These are phyloP conservation scores for Helicostylum pulchrum DNA, from an alignment of 192 early-diverging fungal genomes.

Conservation along the genomic window DNA sequence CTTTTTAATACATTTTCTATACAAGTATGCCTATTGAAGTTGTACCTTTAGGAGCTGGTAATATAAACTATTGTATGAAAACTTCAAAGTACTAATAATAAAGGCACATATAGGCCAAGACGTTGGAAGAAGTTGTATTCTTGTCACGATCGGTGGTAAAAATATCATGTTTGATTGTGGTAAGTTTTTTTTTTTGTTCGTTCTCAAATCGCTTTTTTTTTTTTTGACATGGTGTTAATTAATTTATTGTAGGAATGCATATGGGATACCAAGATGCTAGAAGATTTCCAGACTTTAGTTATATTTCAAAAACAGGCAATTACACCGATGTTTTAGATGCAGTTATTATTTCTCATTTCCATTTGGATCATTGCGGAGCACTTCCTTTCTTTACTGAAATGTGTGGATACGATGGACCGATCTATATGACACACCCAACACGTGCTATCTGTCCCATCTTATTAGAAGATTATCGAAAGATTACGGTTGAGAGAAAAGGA, in stretches of 20 bases:
- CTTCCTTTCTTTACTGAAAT: constrained; percentile 95
- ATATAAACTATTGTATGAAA: background rate
- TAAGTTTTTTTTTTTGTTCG: background rate
- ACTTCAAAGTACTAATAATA: background rate
- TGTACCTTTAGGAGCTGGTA: constrained; percentile 60
- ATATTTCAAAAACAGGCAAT: constrained; percentile 79
- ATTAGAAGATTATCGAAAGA: constrained; percentile 92
- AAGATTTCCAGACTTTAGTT: constrained; percentile 93
- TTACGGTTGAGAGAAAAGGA: constrained; percentile 84
- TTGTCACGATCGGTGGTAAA: constrained; percentile 73
- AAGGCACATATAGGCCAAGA: constrained; percentile 78
- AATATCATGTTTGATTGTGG: constrained; percentile 92
- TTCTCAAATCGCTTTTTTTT: background rate
- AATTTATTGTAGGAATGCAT: constrained; percentile 59
- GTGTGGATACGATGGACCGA: constrained; percentile 91
- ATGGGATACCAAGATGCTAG: constrained; percentile 94
- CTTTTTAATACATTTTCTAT: too few species aligned
- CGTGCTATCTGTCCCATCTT: constrained; percentile 93
- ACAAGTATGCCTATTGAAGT: constrained; percentile 51
- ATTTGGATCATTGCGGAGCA: constrained; percentile 98
- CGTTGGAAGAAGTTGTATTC: constrained; percentile 80
- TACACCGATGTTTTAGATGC: constrained; percentile 84
- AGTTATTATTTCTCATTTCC: constrained; percentile 95
- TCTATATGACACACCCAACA: constrained; percentile 98
- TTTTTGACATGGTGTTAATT: background rate